Evolutionary conservation across 768 basidiomycete genomes (phyloP), one percentile per base, ranked within the genome.

Genomic region (Crassisporium funariophilum): DNA sequence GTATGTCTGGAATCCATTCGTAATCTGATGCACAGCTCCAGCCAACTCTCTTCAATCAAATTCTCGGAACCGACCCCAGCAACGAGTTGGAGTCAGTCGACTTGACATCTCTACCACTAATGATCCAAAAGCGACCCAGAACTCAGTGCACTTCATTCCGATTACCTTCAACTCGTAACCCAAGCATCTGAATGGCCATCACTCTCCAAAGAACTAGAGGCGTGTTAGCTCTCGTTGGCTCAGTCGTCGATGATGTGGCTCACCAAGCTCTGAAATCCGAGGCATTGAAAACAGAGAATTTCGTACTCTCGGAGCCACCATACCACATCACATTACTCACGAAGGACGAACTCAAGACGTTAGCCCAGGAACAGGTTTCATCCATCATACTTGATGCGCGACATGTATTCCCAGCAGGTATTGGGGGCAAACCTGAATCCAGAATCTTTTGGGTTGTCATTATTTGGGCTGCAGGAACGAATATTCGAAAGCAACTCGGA

Each of bases 391-490:
- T 46, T 2, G 65, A 69, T 49, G 56, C 59, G 4, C 57, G 47
- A 7, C 55, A 67, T 33, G 40, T 79, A n/a, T 67, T 68, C 38
- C 35, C 60, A 29, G 56, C 66, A n/a, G 76, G 77, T 5, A 46
- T 75, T 5, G 76, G 76, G 9, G 72, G 71, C n/a, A 65, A 60
- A 35, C 39, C 49, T 2, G 40, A 49, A 7, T 23, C 49, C n/a
- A 63, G 60, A 1, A 64, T 73, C n/a, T 69, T 61, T 52, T 82
- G 76, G 55, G 68, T 77, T 13, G 73, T 79, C 7, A 62, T 82
- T n/a, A 64, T 82, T 2, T 81, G 80, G 78, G 76, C 77, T 20
- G 70, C 72, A 9, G 81, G 77, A 5, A 78, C 82, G 50, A 65
- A 68, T 16, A 58, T 77, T 23, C 73, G 81, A 3, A 80, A 75